These are phyloP conservation scores for Vachellia collinsii DNA, from an alignment of 306 rosid genomes.

Conservation along the genomic window DNA sequence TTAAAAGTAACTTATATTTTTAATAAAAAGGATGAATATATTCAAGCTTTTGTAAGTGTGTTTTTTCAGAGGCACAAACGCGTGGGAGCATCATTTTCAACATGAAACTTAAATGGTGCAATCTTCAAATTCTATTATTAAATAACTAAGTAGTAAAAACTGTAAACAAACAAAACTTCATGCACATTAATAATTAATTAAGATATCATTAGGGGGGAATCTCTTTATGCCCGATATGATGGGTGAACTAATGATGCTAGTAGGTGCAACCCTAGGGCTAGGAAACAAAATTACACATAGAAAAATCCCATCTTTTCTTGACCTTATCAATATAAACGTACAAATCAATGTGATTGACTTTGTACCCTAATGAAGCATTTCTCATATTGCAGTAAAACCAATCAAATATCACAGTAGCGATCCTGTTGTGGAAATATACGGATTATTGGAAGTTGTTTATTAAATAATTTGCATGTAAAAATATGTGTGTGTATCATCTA, in stretches of 20 bases:
- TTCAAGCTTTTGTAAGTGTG: slow-evolving; percentile 47
- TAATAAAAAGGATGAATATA: no score
- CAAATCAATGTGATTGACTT: neutral
- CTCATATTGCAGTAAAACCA: slow-evolving; percentile 1
- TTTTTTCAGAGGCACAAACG: no score
- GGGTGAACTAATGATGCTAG: slow-evolving; percentile 41
- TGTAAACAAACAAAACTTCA: neutral
- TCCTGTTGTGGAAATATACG: neutral
- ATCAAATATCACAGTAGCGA: slow-evolving; percentile 1
- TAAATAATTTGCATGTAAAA: neutral
- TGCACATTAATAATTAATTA: neutral
- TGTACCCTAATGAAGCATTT: neutral
- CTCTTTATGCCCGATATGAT: slow-evolving; percentile 38
- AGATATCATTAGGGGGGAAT: neutral
- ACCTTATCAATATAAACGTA: neutral
- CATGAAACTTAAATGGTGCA: neutral
- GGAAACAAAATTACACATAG: slow-evolving; percentile 11
- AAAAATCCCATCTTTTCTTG: slow-evolving; percentile 20
- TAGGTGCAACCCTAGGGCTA: slow-evolving; percentile 36
- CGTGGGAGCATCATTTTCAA: slow-evolving; percentile 57
- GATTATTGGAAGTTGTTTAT: neutral
- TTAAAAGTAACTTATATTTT: no score
- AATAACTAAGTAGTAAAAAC: neutral
- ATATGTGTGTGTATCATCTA: neutral
- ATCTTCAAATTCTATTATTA: slow-evolving; percentile 10